phyloP scores from a whole-genome alignment of 2,329 filamentous ascomycete species.

The Chrysoporthe austroafricana region DNA sequence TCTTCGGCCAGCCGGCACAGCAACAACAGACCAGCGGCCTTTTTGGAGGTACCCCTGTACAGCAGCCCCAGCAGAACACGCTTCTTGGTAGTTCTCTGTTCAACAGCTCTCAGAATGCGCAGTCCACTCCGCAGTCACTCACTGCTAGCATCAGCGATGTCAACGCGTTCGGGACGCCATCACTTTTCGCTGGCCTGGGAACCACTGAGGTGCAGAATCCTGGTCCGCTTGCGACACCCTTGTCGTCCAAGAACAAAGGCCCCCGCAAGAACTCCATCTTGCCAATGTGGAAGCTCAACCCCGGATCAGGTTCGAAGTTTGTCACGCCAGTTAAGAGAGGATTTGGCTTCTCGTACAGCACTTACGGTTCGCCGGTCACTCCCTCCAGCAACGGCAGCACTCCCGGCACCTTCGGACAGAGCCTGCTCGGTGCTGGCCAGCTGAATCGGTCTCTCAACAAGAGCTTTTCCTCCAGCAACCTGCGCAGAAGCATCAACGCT shows the following conservation, averaged over 20 bases:
- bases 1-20: slow-evolving; percentile 58
- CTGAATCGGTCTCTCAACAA: slow-evolving; percentile 76
- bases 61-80: slow-evolving; percentile 54
- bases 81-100: slow-evolving; percentile 61
- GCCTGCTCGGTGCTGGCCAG: slow-evolving; percentile 66
- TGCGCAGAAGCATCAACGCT: slow-evolving; percentile 78
- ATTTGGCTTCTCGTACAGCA: slow-evolving; percentile 92
- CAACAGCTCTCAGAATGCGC: slow-evolving; percentile 53
- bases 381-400: slow-evolving; percentile 70
- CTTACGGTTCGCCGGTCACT: slow-evolving; percentile 80
- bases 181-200: slow-evolving; percentile 78
- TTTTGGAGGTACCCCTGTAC: slow-evolving; percentile 51
- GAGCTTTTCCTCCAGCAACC: slow-evolving; percentile 85
- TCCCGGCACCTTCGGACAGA: slow-evolving; percentile 68
- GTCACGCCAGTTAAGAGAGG: slow-evolving; percentile 84
- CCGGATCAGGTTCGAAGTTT: slow-evolving; percentile 76
- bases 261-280: slow-evolving; percentile 78
- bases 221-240: slow-evolving; percentile 88
- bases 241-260: slow-evolving; percentile 74
- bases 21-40: slow-evolving; percentile 39
- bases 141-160: slow-evolving; percentile 80
- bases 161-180: slow-evolving; percentile 88
- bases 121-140: slow-evolving; percentile 64
- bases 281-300: slow-evolving; percentile 86
- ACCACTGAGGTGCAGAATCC: slow-evolving; percentile 69